A percentile compares a stretch with the other conserved stretches of the same genome.
Evolutionary conservation across 1,284 basidiomycete species (phyloP).

Genomic region (Moesziomyces globuligerus): DNA sequence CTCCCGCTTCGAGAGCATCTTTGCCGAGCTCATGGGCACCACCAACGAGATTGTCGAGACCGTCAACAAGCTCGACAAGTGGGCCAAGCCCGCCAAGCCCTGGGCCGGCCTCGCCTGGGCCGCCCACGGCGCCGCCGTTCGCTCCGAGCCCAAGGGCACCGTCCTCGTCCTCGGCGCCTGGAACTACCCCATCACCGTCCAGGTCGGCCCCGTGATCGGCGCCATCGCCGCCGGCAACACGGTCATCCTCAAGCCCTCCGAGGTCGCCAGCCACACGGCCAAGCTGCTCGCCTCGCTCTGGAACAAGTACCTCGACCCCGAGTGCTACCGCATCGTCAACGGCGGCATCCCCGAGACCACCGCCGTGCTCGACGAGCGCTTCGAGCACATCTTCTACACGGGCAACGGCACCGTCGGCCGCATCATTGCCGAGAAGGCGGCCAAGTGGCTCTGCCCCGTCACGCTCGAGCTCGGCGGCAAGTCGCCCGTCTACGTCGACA

Average conservation of each 20-base stretch:
- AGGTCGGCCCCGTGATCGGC: conserved; percentile 67
- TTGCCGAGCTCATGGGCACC: conserved; percentile 64
- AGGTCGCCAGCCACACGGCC: conserved; percentile 76
- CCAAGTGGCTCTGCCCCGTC: conserved; percentile 83
- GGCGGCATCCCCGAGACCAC: conserved; percentile 81
- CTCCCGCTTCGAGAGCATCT: conserved; percentile 65
- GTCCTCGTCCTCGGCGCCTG: conserved; percentile 70
- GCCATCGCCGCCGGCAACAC: conserved; percentile 69
- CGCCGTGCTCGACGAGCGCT: conserved; percentile 80
- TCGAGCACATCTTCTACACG: conserved; percentile 77
- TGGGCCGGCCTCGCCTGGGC: conserved; percentile 64
- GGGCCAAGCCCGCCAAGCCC: conserved; percentile 65
- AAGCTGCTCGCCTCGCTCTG: conserved; percentile 78
- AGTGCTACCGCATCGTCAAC: conserved; percentile 78
- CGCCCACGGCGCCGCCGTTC: conserved; percentile 63
- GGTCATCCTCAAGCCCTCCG: conserved; percentile 75
- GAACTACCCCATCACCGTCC: conserved; percentile 65
- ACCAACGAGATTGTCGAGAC: conserved; percentile 74
- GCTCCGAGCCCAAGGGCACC: conserved; percentile 68
- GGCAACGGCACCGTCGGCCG: conserved; percentile 78
- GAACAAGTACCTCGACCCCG: conserved; percentile 82
- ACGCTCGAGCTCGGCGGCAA: conserved; percentile 84
- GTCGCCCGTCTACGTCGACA: conserved; percentile 82
- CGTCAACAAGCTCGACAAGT: conserved; percentile 74
- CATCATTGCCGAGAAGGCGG: conserved; percentile 83